Base-by-base conservation (phyloP, 805 yeast species). In the Candida pseudoglaebosa region DNA sequence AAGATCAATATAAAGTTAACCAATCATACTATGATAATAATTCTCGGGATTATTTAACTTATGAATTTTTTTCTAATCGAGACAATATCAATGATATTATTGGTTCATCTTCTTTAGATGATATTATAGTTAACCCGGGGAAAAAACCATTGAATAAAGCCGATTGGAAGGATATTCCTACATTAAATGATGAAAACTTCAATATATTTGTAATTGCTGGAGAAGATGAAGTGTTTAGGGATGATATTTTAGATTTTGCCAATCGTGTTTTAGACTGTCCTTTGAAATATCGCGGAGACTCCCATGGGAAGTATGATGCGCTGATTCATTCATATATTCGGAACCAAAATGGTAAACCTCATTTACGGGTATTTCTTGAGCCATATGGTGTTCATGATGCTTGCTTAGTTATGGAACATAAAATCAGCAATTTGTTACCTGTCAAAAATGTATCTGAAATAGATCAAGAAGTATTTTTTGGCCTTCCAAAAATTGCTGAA, bases 161-260 rank as follows among this genome's bases (percentile, higher is more conserved):
- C 17, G 63, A 64, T 34, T 65, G 70, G 69, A 40, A 33, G 3
- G 46, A 46, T 5, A 63, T 62, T 15, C 57, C 61, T 4, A 55
- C 58, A 20, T 61, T 53, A 40, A 49, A 47, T 6, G 50, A 51
- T 32, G 52, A 59, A 5, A 37, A 52, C 2, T 39, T 38, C 31
- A 54, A 51, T 28, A 54, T 65, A 2, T 56, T 64, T 21, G 38
- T 65, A 22, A 41, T 65, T 15, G 41, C 47, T 8, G 70, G 71
- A 12, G 71, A 65, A 50, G 67, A 64, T 37, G 72, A 66, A 43
- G 47, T 53, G 17, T 65, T 66, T 44, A 50, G 70, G 39, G 71
- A 65, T 44, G 66, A 62, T 37, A 49, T 64, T 20, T 44, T 57
- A 33, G 56, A 53, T 31, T 66, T 65, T 63, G 45, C 52, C 4